Base-by-base conservation (phyloP, 306 rosid species). In the Vigna radiata region DNA sequence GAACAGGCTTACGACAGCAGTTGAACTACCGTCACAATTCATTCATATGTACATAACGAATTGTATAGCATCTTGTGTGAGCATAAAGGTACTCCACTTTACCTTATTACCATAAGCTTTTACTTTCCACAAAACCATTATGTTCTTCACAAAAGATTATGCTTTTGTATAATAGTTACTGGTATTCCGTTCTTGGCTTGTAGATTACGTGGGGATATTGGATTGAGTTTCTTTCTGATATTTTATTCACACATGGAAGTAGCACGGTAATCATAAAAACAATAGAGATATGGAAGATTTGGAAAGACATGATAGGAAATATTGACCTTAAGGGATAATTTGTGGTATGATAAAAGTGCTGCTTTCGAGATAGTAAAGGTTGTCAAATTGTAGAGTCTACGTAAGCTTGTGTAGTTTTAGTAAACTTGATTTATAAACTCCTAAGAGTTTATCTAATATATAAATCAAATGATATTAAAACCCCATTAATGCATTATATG, bases 41-140 rank as follows among this genome's bases (percentile, higher is more conserved):
- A 92, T 96, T 81, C 96, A 89, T 87, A 79, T 92, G 96, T 96
- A 96, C 86, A 96, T 96, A 82, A 87, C 92, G 74, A 96, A 96
- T 79, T 96, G 99, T 85, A 96, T 96, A 91, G 86, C 97, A 77
- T 96, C 98, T 33, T 96, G 99, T 63, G 98, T 91, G 96, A 89
- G 83, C 90, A 92, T 92, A 84, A 92, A 96, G 96, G 98, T 95
- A 84, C 77, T 64, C 60, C 39, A 41, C 73, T 21, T 47, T 52
- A 49, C 75, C 82, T 70, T 60, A 61, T 66, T 41, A 68, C 79
- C 81, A 46, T 50, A 61, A 29, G 66, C 33, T 77, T 52, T 72
- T 64, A 78, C 72, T 64, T 73, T 77, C 58, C 55, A 60, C 60
- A 15, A 68, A 55, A 47, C 71, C 48, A 33, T 62, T 8, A 10